Evolutionary conservation across 805 yeast species (phyloP).

Genomic region (Cyberlindnera petersonii): DNA sequence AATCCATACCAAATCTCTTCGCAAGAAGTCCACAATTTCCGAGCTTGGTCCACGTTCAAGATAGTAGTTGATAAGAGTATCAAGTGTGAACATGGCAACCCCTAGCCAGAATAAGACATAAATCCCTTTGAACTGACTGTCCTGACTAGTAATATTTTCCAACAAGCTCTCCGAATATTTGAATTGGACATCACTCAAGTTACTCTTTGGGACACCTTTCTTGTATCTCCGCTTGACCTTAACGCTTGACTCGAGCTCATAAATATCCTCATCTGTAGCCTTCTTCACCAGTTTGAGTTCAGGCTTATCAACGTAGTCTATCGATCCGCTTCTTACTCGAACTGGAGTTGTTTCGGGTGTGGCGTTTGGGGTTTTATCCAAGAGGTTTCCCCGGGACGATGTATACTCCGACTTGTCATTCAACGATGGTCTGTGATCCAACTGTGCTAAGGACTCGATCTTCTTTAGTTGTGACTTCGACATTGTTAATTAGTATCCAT

Average conservation of each 20-base stretch:
- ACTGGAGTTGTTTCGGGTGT: too few species aligned
- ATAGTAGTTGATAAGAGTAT: slow-evolving; percentile 52
- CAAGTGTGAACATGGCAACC: slow-evolving; percentile 37
- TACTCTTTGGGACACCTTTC: slow-evolving; percentile 24
- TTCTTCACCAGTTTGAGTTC: slow-evolving; percentile 10
- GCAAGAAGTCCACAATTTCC: slow-evolving; percentile 54
- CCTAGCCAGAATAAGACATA: slow-evolving; percentile 78
- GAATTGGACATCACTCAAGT: slow-evolving; percentile 27
- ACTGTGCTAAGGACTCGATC: slow-evolving; percentile 8
- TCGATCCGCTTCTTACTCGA: too few species aligned
- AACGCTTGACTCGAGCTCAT: slow-evolving; percentile 17
- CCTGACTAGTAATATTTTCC: slow-evolving; percentile 18
- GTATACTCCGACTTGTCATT: slow-evolving; percentile 13
- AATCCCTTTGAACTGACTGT: slow-evolving; percentile 62
- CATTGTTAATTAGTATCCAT: too few species aligned
- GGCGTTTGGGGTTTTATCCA: background rate
- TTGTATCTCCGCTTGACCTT: slow-evolving; percentile 19
- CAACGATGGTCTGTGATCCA: slow-evolving; percentile 13
- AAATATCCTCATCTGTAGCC: slow-evolving; percentile 19
- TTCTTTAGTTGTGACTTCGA: background rate
- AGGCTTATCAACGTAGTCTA: too few species aligned
- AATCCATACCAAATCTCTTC: slow-evolving; percentile 58
- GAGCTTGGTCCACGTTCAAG: slow-evolving; percentile 44
- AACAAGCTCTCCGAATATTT: slow-evolving; percentile 19
- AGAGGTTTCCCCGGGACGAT: slow-evolving; percentile 2